phyloP scores from a whole-genome alignment of 2,329 filamentous ascomycete genomes.

The Fusarium armeniacum region DNA sequence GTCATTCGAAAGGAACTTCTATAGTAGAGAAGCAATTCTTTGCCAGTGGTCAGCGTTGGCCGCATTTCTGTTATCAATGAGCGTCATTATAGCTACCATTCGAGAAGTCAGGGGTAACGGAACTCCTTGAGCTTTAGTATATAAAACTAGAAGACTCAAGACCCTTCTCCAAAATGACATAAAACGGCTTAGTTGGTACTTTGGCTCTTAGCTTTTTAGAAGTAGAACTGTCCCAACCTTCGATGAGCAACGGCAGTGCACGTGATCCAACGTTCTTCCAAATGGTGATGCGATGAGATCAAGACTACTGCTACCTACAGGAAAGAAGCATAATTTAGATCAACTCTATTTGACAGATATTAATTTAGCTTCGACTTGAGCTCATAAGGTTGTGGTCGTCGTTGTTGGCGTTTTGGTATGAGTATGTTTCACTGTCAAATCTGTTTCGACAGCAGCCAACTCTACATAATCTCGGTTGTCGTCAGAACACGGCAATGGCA shows the following conservation, averaged over 20 bases:
- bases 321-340: constrained; percentile 7
- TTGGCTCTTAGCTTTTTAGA: no score
- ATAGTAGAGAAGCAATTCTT: not conserved
- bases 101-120: not conserved
- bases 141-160: no score
- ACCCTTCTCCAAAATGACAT: not conserved
- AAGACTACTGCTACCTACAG: not conserved
- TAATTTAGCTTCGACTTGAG: not conserved
- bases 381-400: no score
- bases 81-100: not conserved
- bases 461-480: not conserved
- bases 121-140: no score
- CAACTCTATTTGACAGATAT: not conserved
- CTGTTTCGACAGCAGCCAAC: not conserved
- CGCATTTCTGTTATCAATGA: not conserved
- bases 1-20: no score
- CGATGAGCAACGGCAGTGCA: not conserved
- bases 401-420: no score
- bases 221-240: not conserved
- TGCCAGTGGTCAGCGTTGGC: not conserved
- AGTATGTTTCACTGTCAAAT: not conserved
- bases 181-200: not conserved
- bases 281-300: not conserved
- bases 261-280: not conserved
- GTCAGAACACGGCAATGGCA: not conserved